Percentiles rank a stretch among this genome's conserved stretches.
Evolutionary conservation across 2,329 filamentous ascomycete genomes (phyloP).

Genomic region (Neofusicoccum kwambonambiense): DNA sequence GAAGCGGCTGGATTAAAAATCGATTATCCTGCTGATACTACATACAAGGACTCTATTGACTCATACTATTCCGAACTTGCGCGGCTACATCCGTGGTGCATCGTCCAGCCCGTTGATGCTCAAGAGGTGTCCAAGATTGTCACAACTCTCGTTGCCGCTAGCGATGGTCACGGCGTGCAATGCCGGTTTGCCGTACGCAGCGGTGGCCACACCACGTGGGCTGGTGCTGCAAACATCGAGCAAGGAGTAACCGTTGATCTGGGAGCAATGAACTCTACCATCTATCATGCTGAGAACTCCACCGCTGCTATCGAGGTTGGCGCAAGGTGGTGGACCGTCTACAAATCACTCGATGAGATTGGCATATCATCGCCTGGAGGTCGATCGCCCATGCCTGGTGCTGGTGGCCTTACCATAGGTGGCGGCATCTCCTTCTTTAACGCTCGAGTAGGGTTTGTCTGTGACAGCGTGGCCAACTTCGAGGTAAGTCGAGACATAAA

Average conservation of each 20-base stretch:
- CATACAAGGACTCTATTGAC: neutral
- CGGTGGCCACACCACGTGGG: constrained; percentile 27
- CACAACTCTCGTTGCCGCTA: neutral
- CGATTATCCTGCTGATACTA: neutral
- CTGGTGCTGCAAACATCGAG: constrained; percentile 29
- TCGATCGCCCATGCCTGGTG: constrained; percentile 25
- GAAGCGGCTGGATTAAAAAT: neutral
- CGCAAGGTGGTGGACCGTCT: constrained; percentile 29
- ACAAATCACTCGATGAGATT: constrained; percentile 24
- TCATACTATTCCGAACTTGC: neutral
- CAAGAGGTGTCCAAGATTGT: constrained; percentile 1
- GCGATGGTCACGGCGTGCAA: neutral
- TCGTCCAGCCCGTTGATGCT: neutral
- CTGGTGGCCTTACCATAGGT: constrained; percentile 27
- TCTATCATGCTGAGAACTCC: constrained; percentile 23
- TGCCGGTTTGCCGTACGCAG: constrained; percentile 12
- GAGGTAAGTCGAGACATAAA: neutral
- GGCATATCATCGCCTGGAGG: constrained; percentile 27
- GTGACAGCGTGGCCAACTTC: constrained; percentile 5
- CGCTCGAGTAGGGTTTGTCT: neutral
- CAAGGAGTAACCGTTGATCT: constrained; percentile 31
- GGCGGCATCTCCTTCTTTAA: constrained; percentile 16
- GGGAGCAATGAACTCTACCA: constrained; percentile 26
- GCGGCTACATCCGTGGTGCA: neutral
- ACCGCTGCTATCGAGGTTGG: constrained; percentile 26